These are phyloP conservation scores for Tolypocladium endophyticum DNA, from an alignment of 2,329 filamentous ascomycete genomes.

Conservation along the genomic window DNA sequence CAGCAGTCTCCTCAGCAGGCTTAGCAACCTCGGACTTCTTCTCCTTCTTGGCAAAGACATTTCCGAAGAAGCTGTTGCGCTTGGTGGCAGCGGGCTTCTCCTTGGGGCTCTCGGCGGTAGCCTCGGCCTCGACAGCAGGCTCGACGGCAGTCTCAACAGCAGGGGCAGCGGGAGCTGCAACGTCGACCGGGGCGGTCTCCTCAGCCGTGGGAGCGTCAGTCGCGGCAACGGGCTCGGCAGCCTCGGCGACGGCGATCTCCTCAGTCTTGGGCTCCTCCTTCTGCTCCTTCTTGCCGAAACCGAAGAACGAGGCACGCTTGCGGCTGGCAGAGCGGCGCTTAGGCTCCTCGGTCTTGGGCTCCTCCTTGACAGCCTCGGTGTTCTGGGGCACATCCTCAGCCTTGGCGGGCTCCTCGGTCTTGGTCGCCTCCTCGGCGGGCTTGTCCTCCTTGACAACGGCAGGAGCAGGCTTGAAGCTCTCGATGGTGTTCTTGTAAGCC, in stretches of 20 bases:
- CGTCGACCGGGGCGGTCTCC: constrained; percentile 22
- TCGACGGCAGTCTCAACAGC: constrained; percentile 19
- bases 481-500: constrained; percentile 77
- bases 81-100: constrained; percentile 41
- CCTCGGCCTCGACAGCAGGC: constrained; percentile 28
- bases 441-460: constrained; percentile 17
- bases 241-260: constrained; percentile 20
- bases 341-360: constrained; percentile 45
- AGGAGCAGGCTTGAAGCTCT: constrained; percentile 50
- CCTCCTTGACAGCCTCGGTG: constrained; percentile 28
- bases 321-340: constrained; percentile 55
- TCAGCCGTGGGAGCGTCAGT: constrained; percentile 22
- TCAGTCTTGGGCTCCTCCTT: constrained; percentile 23
- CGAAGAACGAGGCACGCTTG: constrained; percentile 57
- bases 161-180: constrained; percentile 20
- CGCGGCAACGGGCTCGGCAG: constrained; percentile 23
- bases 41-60: constrained; percentile 42
- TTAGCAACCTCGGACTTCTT: constrained; percentile 46
- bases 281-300: constrained; percentile 46
- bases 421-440: constrained; percentile 18
- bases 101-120: constrained; percentile 29
- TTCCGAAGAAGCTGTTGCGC: constrained; percentile 47
- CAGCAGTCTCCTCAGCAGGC: constrained; percentile 22
- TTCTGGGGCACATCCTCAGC: constrained; percentile 24
- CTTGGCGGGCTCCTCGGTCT: constrained; percentile 23